Evolutionary conservation across 164 flowering plant species (phyloP).

Genomic region (Sextonia rubra): DNA sequence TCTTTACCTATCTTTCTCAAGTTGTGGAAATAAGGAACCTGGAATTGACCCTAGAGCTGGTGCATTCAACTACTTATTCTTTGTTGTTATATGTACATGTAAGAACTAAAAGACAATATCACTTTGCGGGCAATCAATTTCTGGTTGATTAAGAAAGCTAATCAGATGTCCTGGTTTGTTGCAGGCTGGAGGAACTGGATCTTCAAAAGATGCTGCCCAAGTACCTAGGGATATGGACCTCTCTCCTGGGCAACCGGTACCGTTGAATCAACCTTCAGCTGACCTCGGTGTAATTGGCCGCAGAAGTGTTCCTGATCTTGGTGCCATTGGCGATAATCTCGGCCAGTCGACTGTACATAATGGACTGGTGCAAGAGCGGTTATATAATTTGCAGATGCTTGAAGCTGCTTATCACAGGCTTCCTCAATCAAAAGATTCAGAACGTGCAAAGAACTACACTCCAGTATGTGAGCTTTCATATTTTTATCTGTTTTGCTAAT

Average conservation of each 20-base stretch:
- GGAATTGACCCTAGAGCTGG: neutral
- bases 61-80: neutral
- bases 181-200: constrained; percentile 59
- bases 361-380: constrained; percentile 72
- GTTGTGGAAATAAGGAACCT: neutral
- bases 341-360: constrained; percentile 41
- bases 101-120: neutral
- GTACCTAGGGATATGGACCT: constrained; percentile 62
- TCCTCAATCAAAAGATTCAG: constrained; percentile 96
- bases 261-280: constrained; percentile 57
- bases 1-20: neutral
- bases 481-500: neutral
- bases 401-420: constrained; percentile 82
- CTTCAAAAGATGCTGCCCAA: constrained; percentile 53
- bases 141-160: too few relatives aligned
- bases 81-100: neutral
- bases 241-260: constrained; percentile 84
- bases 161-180: neutral
- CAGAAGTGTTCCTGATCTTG: constrained; percentile 87
- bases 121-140: too few relatives aligned
- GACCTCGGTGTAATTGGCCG: constrained; percentile 93
- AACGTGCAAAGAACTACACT: constrained; percentile 74
- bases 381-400: constrained; percentile 78
- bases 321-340: constrained; percentile 85
- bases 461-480: constrained; percentile 51